These are phyloP conservation scores for Chaetomiaceae sp. DNA, from an alignment of 2,329 filamentous ascomycete genomes.

Conservation along the genomic window DNA sequence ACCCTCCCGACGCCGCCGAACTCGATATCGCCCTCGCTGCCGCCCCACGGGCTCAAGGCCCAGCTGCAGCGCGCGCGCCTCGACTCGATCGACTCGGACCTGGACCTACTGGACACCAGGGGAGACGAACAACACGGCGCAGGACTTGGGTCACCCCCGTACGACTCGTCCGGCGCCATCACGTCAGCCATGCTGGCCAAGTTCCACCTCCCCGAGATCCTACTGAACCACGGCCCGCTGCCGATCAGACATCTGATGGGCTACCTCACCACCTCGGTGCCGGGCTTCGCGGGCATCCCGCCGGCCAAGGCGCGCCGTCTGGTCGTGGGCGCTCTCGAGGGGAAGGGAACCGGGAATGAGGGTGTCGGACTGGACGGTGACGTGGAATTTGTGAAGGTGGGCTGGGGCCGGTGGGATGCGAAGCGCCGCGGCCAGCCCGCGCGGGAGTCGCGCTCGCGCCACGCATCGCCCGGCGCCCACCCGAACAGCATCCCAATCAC, in stretches of 20 bases:
- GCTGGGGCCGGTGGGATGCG: constrained; percentile 95
- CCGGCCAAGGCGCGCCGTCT: constrained; percentile 85
- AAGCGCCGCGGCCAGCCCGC: constrained; percentile 62
- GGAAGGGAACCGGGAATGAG: constrained; percentile 57
- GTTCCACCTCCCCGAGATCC: constrained; percentile 83
- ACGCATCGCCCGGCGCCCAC: constrained; percentile 42
- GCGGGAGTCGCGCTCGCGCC: constrained; percentile 37
- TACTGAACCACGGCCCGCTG: constrained; percentile 83
- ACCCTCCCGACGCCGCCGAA: constrained; percentile 89
- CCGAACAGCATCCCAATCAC: constrained; percentile 55
- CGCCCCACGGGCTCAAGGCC: constrained; percentile 73
- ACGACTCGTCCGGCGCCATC: constrained; percentile 76
- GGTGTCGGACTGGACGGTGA: constrained; percentile 62
- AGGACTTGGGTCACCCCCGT: constrained; percentile 43
- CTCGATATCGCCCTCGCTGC: constrained; percentile 85
- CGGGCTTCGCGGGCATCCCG: constrained; percentile 84
- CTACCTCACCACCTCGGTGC: constrained; percentile 87
- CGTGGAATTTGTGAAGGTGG: constrained; percentile 89
- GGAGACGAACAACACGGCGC: constrained; percentile 42
- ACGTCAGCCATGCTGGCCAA: constrained; percentile 81
- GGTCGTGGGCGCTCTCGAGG: constrained; percentile 88
- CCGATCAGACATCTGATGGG: constrained; percentile 95
- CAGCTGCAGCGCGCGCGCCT: constrained; percentile 57
- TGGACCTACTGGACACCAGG: constrained; percentile 72
- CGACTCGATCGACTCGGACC: constrained; percentile 74